Evolutionary conservation across 495 filamentous ascomycete genomes (phyloP), one percentile per base, ranked within the genome.

Genomic region (Trichoderma reesei): DNA sequence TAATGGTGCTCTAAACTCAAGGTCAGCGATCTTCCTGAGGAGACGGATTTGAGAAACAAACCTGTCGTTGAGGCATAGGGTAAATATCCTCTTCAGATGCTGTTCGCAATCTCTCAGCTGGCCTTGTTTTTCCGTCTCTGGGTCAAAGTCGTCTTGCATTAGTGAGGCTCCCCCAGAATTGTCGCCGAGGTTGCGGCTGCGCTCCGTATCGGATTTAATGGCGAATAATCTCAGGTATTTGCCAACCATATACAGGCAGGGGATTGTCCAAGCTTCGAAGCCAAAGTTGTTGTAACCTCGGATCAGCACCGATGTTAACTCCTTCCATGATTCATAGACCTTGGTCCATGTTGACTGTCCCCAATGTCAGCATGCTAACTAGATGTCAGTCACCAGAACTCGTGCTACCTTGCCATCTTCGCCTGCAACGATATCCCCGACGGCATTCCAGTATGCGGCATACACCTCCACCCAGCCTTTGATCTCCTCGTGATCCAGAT

Each of bases 71-170:
- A 96, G 81, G 72, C 94, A 98, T 1, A 94, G 68, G 36, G 86
- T 87, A 72, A 97, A 98, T 72, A 96, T 89, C 33, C 87, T 82
- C 72, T 96, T 96, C 9, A 98, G 84, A 31, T 90, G 83, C 56
- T 92, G 82, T 1, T 92, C 92, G 18, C 91, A 89, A 73, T 98
- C 92, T 72, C 97, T 91, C 41, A 97, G 78, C 70, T 88, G 89
- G 61, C 89, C 83, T 70, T 91, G 86, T 74, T 89, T 88, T 61
- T 87, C 85, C 20, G 81, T 71, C 59, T 91, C 85, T 1, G 81
- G 81, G 63, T 88, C 82, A 36, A 90, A 80, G 74, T 96, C 91
- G 68, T 96, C 91, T 70, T 88, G 85, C 51, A 92, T 83, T 13
- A 78, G 82, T 8, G 72, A 31, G 51, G 51, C 51, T 56, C 51